These are phyloP conservation scores for Yamadazyma friedrichii DNA, from an alignment of 1,139 yeast species.

Conservation along the genomic window DNA sequence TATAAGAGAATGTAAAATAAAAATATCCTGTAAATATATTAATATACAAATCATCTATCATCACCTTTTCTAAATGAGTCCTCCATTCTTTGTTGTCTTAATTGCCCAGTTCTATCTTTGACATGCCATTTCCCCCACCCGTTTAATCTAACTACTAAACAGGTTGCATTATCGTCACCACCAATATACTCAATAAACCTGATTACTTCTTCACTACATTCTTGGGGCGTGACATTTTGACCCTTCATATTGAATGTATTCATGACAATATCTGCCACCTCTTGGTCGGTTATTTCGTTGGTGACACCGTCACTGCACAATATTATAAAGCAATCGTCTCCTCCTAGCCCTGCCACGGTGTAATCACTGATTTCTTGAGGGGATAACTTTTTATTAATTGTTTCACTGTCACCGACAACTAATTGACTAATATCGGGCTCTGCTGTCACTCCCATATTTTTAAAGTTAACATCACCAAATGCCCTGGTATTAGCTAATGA, in stretches of 20 bases:
- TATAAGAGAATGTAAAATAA: too few species aligned
- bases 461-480: constrained; percentile 84
- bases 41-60: constrained; percentile 5
- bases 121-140: constrained; percentile 97
- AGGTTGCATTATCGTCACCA: constrained; percentile 93
- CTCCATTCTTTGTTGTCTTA: constrained; percentile 71
- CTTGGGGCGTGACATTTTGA: constrained; percentile 78
- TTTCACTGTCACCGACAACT: constrained; percentile 53
- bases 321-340: constrained; percentile 79
- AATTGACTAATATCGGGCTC: constrained; percentile 85
- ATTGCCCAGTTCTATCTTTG: constrained; percentile 75
- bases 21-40: neutral
- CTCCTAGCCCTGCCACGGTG: constrained; percentile 58
- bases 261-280: constrained; percentile 81
- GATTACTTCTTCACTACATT: constrained; percentile 81
- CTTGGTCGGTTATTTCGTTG: constrained; percentile 80
- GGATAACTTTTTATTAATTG: constrained; percentile 32
- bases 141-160: constrained; percentile 70
- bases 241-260: constrained; percentile 69
- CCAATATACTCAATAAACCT: constrained; percentile 84
- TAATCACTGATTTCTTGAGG: constrained; percentile 38
- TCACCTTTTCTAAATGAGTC: constrained; percentile 40
- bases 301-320: constrained; percentile 88
- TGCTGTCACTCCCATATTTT: constrained; percentile 81
- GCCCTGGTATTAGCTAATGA: constrained; percentile 89